Evolutionary conservation across 1,284 basidiomycete species (phyloP).

Genomic region (Malassezia vespertilionis): DNA sequence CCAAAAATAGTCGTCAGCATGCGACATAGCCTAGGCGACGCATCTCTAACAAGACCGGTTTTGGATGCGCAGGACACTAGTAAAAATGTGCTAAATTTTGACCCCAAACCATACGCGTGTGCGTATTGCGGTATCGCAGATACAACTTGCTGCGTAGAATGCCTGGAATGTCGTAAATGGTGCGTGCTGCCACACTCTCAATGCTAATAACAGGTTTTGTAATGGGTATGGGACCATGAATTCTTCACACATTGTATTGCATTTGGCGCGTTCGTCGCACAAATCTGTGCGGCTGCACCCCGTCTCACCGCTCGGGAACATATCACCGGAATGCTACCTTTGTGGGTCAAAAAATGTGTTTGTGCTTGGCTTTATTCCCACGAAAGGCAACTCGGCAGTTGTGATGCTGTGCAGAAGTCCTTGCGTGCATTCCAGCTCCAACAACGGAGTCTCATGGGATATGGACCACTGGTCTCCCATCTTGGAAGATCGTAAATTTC

Average conservation of each 20-base stretch:
- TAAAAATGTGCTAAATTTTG: too few relatives aligned
- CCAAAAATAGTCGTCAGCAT: too few relatives aligned
- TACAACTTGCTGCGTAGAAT: slow-evolving; percentile 92
- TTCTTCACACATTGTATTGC: slow-evolving; percentile 89
- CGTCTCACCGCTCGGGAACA: slow-evolving; percentile 89
- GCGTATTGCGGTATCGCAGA: slow-evolving; percentile 95
- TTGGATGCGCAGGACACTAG: too few relatives aligned
- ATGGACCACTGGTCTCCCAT: slow-evolving; percentile 93
- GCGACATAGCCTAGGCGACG: too few relatives aligned
- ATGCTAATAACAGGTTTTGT: slow-evolving; percentile 63
- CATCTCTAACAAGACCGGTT: too few relatives aligned
- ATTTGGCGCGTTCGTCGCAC: slow-evolving; percentile 95
- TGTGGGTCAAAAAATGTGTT: slow-evolving; percentile 99
- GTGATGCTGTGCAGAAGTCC: slow-evolving; percentile 98
- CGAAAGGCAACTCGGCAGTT: slow-evolving; percentile 96
- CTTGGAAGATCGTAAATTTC: slow-evolving; percentile 93
- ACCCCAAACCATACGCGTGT: slow-evolving; percentile 24
- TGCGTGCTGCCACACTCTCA: neutral
- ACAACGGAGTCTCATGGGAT: slow-evolving; percentile 98
- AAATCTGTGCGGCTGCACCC: slow-evolving; percentile 95
- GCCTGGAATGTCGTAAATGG: slow-evolving; percentile 81
- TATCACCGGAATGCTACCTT: slow-evolving; percentile 87
- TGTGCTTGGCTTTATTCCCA: slow-evolving; percentile 96
- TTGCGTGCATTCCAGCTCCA: slow-evolving; percentile 73
- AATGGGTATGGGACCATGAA: slow-evolving; percentile 98